phyloP scores from a whole-genome alignment of 2,329 filamentous ascomycete species.

The Ceratocystis diversiconidia region DNA sequence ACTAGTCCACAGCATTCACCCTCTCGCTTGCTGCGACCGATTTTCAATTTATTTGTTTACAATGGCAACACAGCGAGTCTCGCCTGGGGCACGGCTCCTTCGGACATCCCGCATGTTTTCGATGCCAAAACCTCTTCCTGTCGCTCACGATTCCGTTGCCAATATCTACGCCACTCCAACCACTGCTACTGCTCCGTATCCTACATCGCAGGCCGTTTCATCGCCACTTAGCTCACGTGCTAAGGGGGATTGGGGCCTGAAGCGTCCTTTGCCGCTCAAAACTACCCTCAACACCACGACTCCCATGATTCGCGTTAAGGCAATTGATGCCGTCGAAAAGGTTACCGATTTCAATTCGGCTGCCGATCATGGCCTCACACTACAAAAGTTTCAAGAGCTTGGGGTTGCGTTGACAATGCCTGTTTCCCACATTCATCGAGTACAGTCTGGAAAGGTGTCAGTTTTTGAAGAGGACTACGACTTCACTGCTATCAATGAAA shows the following conservation, averaged over 20 bases:
- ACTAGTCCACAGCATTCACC: neutral
- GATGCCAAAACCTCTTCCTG: conserved; percentile 59
- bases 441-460: conserved; percentile 17
- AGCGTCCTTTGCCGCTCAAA: conserved; percentile 65
- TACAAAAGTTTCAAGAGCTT: conserved; percentile 78
- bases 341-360: conserved; percentile 80
- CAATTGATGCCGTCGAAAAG: conserved; percentile 73
- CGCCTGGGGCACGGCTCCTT: conserved; percentile 55
- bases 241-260: conserved; percentile 85
- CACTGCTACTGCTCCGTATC: conserved; percentile 54
- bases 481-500: conserved; percentile 31
- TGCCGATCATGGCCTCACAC: conserved; percentile 63
- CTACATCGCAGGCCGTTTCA: conserved; percentile 70
- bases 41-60: neutral
- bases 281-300: conserved; percentile 57
- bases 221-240: conserved; percentile 58
- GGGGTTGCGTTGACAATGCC: conserved; percentile 53
- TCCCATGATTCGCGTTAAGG: conserved; percentile 62
- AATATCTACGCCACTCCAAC: conserved; percentile 26
- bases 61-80: conserved; percentile 26
- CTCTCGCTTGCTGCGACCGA: neutral
- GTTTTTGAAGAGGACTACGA: conserved; percentile 48
- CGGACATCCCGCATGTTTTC: conserved; percentile 83
- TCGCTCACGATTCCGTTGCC: conserved; percentile 37
- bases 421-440: conserved; percentile 20